Evolutionary conservation across 2,329 filamentous ascomycete genomes (phyloP), one percentile per base, ranked within the genome.

Genomic region (Blastomyces emzantsi): DNA sequence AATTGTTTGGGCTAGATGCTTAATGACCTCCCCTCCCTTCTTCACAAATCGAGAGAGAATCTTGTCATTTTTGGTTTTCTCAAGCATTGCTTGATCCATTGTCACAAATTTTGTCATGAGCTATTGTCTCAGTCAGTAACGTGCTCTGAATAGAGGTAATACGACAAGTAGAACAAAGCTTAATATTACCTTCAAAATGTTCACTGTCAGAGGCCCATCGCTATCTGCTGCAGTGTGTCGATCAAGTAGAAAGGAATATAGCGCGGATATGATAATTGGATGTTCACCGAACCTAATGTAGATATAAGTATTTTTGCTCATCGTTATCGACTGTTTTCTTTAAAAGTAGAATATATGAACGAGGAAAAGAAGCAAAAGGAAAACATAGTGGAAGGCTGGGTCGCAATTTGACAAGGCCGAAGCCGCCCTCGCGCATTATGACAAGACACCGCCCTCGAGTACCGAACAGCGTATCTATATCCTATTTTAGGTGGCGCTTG

Each of bases 41-140:
- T 86, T 87, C 61, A 81, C 76, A 66, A 85, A 82, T 33, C 81
- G 79, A 2, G 79, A 78, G 19, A 87, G 73, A 19, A 86, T 76
- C 69, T 86, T 87, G 62, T 79, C 78, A 39, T 86, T 74, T 67
- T 86, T 85, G 9, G 82, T 85, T 70, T 84, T 85, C 67, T 85
- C 81, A 30, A 87, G 75, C 59, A 82, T 78, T 60, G 83, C 81
- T 64, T 80, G 80, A 63, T 83, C 85, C 68, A 87, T 76, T 7
- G 83, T 86, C 17, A 79, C 79, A 66, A 84, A 85, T 54, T 78
- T 78, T 36, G 78, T 74, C 68, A 87, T 78, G 57, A 86, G 73
- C 78, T 85, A 66, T 49, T 60, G 60, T 6, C 15, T 30, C 33
- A 45, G 64, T 76, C 64, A 77, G 72, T 28, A 60, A 59, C 19